phyloP scores from a whole-genome alignment of 306 rosid genomes.

The Crataegus laevigata region DNA sequence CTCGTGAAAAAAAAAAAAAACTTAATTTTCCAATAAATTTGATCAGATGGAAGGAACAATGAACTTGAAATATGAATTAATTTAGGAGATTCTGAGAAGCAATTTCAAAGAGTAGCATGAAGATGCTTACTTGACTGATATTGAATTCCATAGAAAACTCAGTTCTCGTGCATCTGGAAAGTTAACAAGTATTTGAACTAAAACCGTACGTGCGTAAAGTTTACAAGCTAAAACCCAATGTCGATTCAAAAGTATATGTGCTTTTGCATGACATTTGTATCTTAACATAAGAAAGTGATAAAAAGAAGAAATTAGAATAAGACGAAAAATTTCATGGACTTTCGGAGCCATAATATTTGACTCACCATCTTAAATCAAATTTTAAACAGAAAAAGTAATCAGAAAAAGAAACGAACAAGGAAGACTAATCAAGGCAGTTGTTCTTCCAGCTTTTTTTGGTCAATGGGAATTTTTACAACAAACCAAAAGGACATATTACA shows the following conservation, averaged over 20 bases:
- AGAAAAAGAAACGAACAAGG: background rate
- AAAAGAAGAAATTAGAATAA: background rate
- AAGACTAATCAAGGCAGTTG: background rate
- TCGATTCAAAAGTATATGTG: background rate
- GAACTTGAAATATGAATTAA: background rate
- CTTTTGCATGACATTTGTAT: background rate
- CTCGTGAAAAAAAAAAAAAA: background rate
- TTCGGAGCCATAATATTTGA: conserved; percentile 19
- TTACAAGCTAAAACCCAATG: background rate
- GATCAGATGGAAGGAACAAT: background rate
- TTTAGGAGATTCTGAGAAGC: background rate
- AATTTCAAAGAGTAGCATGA: background rate
- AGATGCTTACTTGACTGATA: background rate
- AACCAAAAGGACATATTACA: too few relatives aligned
- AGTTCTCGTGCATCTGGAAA: background rate
- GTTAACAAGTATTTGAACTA: background rate
- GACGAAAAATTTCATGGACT: background rate
- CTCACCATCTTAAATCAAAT: background rate
- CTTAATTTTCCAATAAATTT: background rate
- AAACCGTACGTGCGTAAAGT: background rate
- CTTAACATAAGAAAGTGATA: background rate
- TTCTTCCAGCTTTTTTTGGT: background rate
- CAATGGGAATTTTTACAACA: too few relatives aligned
- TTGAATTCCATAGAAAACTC: background rate
- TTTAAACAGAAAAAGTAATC: background rate